Percentiles rank a stretch among this genome's conserved stretches.
Evolutionary conservation across 495 filamentous ascomycete genomes (phyloP).

Genomic region (Hypoxylon crocopeplum): DNA sequence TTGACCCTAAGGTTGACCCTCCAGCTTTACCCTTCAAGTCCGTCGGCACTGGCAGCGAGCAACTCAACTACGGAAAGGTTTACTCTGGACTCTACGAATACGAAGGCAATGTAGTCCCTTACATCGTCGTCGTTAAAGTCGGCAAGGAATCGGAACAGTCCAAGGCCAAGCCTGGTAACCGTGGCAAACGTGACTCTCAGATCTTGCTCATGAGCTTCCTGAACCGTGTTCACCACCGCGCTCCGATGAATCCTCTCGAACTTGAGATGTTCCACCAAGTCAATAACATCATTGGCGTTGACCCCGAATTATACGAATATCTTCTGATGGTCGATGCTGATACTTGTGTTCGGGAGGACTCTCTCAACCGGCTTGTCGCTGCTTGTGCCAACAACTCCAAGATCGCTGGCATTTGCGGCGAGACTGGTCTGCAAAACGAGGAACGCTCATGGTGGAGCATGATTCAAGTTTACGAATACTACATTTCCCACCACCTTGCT

Average conservation of each 20-base stretch:
- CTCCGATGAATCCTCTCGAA: constrained; percentile 93
- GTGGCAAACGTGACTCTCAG: constrained; percentile 97
- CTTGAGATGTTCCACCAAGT: constrained; percentile 99
- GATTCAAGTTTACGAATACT: constrained; percentile 99
- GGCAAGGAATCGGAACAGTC: constrained; percentile 94
- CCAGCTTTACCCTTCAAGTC: constrained; percentile 91
- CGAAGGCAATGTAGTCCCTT: constrained; percentile 96
- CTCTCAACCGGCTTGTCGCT: constrained; percentile 89
- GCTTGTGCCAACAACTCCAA: constrained; percentile 93
- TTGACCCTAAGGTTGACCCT: constrained; percentile 95
- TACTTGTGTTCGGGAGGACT: constrained; percentile 92
- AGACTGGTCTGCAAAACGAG: constrained; percentile 95
- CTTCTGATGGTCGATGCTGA: constrained; percentile 98
- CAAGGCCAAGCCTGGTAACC: constrained; percentile 94
- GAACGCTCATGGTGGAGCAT: constrained; percentile 97
- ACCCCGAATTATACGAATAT: constrained; percentile 97
- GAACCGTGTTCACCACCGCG: constrained; percentile 94
- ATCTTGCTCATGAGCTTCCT: constrained; percentile 86
- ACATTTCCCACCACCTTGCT: constrained; percentile 90
- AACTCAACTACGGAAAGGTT: constrained; percentile 97
- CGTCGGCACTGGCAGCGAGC: constrained; percentile 86
- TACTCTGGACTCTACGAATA: constrained; percentile 98
- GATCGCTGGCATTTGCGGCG: constrained; percentile 96
- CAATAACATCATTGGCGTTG: constrained; percentile 98
- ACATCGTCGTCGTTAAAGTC: constrained; percentile 93